Evolutionary conservation across 2,329 filamentous ascomycete genomes (phyloP).

Genomic region (Rugonectria rugulosa): DNA sequence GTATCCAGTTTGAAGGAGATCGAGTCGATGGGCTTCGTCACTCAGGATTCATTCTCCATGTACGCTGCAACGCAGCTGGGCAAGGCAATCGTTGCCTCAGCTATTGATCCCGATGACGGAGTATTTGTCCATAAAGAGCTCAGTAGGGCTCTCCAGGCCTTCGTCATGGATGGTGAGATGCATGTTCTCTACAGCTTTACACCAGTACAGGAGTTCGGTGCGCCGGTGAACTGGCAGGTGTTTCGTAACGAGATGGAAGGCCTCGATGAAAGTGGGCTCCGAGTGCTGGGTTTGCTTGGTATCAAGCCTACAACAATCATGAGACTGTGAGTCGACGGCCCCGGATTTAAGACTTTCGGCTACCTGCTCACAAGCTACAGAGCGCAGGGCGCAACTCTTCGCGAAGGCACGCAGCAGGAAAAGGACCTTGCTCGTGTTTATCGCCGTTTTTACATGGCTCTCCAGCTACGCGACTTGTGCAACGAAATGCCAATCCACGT

Average conservation of each 20-base stretch:
- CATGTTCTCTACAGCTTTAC: constrained; percentile 82
- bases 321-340: constrained; percentile 60
- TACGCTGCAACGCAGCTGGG: constrained; percentile 72
- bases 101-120: constrained; percentile 77
- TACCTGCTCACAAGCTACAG: constrained; percentile 49
- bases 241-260: constrained; percentile 75
- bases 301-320: constrained; percentile 73
- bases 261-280: constrained; percentile 74
- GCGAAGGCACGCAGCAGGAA: constrained; percentile 68
- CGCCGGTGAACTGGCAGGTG: constrained; percentile 73
- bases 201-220: constrained; percentile 66
- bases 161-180: constrained; percentile 84
- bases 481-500: constrained; percentile 76
- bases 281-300: constrained; percentile 73
- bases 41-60: constrained; percentile 54
- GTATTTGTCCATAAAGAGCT: constrained; percentile 76
- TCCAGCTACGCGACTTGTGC: constrained; percentile 80
- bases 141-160: constrained; percentile 70
- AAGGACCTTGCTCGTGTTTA: constrained; percentile 70
- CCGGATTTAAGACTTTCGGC: not conserved
- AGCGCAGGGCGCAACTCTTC: constrained; percentile 71
- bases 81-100: constrained; percentile 74
- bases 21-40: constrained; percentile 61
- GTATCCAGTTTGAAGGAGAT: constrained; percentile 67
- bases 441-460: constrained; percentile 75